A percentile compares a stretch with the other conserved stretches of the same genome.
Evolutionary conservation across 179 eudicot genomes (phyloP).

Genomic region (Dionaea muscipula): DNA sequence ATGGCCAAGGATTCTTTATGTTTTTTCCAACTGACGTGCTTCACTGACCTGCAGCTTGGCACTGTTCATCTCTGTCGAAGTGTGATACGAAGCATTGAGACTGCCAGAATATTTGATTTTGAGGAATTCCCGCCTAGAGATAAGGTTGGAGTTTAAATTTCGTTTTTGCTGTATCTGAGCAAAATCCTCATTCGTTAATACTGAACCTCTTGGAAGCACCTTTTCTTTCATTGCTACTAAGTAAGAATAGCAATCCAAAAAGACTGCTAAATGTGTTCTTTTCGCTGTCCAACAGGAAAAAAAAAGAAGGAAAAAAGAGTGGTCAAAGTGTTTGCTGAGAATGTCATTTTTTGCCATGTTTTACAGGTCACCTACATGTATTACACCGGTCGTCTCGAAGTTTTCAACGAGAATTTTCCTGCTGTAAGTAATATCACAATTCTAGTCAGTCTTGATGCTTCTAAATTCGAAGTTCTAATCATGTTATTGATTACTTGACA

Average conservation of each 20-base stretch:
- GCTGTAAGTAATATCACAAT: conserved; percentile 42
- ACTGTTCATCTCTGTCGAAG: conserved; percentile 95
- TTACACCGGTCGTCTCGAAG: conserved; percentile 96
- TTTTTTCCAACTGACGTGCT: neutral
- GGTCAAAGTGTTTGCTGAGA: neutral
- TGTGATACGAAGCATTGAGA: conserved; percentile 95
- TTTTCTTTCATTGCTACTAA: neutral
- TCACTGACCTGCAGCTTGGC: conserved; percentile 48
- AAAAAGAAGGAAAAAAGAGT: no score
- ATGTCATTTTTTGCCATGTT: conserved; percentile 8
- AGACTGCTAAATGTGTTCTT: no score
- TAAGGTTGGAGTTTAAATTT: conserved; percentile 31
- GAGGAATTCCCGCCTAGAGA: conserved; percentile 95
- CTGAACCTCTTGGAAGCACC: no score
- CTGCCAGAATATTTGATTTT: conserved; percentile 95
- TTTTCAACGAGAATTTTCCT: conserved; percentile 84
- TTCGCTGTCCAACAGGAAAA: neutral
- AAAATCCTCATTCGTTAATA: neutral
- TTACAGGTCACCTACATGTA: conserved; percentile 91
- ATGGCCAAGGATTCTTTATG: neutral
- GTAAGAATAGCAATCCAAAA: neutral
- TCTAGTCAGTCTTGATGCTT: neutral
- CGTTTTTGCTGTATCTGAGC: neutral
- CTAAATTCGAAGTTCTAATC: neutral
- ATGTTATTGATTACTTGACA: no score